A percentile compares a stretch with the other conserved stretches of the same genome.
Conservation (phyloP, 805 yeast genomes). For the Jamesozyma piceae region DNA sequence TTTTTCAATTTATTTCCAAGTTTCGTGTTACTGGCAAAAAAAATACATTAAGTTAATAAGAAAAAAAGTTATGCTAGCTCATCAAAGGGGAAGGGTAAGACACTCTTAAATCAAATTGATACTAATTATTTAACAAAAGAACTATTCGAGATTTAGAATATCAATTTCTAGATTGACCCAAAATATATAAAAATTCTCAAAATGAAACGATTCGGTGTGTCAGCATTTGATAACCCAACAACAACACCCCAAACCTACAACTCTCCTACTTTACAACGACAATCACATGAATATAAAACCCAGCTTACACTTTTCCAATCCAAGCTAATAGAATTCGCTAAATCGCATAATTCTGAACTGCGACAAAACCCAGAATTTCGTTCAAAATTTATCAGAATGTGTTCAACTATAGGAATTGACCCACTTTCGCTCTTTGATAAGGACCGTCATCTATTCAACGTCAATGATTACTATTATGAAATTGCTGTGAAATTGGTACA, state of each 20-base stretch:
- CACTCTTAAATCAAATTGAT: no score
- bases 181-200: no score
- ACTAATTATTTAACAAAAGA: no score
- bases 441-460: conserved; percentile 24
- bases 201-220: conserved; percentile 39
- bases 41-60: no score
- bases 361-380: conserved; percentile 55
- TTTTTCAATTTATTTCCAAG: no score
- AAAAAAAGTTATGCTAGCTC: no score
- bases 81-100: no score
- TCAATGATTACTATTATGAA: conserved; percentile 51
- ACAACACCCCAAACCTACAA: not conserved
- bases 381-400: conserved; percentile 63
- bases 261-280: conserved; percentile 34
- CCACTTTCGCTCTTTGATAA: conserved; percentile 43
- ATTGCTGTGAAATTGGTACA: conserved; percentile 70
- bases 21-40: no score
- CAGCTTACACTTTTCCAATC: conserved; percentile 72
- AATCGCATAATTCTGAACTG: conserved; percentile 61
- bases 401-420: conserved; percentile 75
- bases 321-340: conserved; percentile 66
- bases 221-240: conserved; percentile 33
- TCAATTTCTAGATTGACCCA: no score
- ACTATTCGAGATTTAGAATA: no score
- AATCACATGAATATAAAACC: conserved; percentile 51